Evolutionary conservation across 108 stramenopile genomes (phyloP).

Genomic region (Conticribra weissflogii): DNA sequence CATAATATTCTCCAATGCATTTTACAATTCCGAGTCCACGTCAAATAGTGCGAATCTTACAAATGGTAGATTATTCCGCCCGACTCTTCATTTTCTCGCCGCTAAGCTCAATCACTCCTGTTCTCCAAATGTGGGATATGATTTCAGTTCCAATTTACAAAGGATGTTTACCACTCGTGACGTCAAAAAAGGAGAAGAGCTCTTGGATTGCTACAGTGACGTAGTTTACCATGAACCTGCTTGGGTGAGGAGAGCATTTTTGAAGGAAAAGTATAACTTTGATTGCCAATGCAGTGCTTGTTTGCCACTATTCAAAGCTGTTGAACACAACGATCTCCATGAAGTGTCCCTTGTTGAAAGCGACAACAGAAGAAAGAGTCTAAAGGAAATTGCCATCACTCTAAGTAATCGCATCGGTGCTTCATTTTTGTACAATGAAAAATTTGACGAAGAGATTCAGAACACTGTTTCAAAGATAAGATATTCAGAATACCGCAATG

Average conservation of each 20-base stretch:
- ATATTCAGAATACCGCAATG: not conserved
- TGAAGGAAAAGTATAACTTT: constrained; percentile 11
- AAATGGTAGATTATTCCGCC: constrained; percentile 1
- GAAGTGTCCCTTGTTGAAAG: not conserved
- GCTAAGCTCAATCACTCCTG: constrained; percentile 19
- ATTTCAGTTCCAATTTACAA: not conserved
- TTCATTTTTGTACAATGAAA: constrained; percentile 2
- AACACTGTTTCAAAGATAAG: not conserved
- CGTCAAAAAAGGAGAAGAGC: constrained; percentile 9
- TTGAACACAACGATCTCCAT: too few species aligned
- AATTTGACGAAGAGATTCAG: constrained; percentile 8
- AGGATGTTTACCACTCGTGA: constrained; percentile 9
- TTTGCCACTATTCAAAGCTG: too few species aligned
- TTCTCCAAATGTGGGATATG: constrained; percentile 18
- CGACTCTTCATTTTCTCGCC: not conserved
- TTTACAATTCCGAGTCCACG: constrained; percentile 8
- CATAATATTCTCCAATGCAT: constrained; percentile 16
- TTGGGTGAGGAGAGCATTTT: not conserved
- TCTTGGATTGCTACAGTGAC: constrained; percentile 12
- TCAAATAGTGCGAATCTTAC: not conserved
- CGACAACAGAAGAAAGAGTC: not conserved
- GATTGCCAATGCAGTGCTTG: constrained; percentile 12
- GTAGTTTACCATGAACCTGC: constrained; percentile 12
- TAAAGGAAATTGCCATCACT: constrained; percentile 15
- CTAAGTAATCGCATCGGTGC: constrained; percentile 5